Base-by-base conservation (phyloP, 805 yeast species). In the Yarrowia porcina region DNA sequence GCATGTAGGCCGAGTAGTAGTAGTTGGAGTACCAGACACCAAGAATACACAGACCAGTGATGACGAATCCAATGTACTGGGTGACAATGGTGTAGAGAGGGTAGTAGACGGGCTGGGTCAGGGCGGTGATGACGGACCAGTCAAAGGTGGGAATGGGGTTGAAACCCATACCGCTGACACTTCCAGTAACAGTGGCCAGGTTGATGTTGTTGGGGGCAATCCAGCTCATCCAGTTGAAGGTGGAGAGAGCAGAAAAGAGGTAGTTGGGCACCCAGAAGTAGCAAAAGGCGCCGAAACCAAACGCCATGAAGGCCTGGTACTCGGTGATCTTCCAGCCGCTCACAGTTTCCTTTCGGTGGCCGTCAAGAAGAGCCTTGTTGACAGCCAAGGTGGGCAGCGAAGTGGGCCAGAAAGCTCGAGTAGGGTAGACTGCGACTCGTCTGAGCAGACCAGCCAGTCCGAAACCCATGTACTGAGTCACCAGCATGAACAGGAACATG, bases 391-490 rank as follows among this genome's bases (percentile, higher is more conserved):
- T 79, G 65, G 85, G 86, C 70, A 86, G 75, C 65, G 82, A 79
- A 23, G 82, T 76, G 8, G 89, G 89, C 89, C 89, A 86, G 63
- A 85, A 75, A 67, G 84, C 82, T 38, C 82, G 76, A 13, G 86
- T 80, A 12, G 89, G 86, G 66, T 82, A 80, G 38, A 86, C 85
- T 62, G 85, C 78, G 64, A 83, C 77, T 69, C 82, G 78, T 71
- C 87, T 78, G 33, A 83, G 76, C 57, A 86, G 62, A 17, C 90
- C 90, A 57, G 88, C 88, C 39, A 83, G 75, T 52, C 88, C 87
- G 68, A 84, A 84, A 25, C 90, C 90, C 66, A 86, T 74, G 72
- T 81, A 79, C 71, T 86, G 89, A 39, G 88, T 81, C 20, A 86
- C 79, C 70, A 83, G 75, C 39, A 80, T 79, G 39, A 83, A 74